Evolutionary conservation across 1,139 yeast genomes (phyloP), one percentile per base, ranked within the genome.

Genomic region (Saccharomyces pastorianus): DNA sequence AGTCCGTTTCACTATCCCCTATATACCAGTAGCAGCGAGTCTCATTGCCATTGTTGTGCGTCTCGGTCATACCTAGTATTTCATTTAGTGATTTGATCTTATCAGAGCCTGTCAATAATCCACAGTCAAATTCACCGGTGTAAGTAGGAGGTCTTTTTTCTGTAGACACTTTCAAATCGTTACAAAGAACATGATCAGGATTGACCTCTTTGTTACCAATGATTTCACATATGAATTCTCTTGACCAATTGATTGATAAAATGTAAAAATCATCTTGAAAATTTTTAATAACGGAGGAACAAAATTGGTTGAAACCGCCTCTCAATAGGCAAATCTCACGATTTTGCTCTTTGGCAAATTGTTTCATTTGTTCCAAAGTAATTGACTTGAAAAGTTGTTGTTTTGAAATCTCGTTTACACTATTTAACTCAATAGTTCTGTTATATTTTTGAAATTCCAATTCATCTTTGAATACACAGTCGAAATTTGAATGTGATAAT

Each of bases 1-100:
- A 47, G 52, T 68, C 71, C 2, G 69, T 64, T 48, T 65, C 68
- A 53, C 71, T 68, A 53, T 68, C 71, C 14, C 71, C 71, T 27
- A 67, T 54, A 54, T 64, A 68, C 69, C 70, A 67, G 17, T 55
- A 17, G 4, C 44, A 20, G 46, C 49, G 23, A 14, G 26, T 27
- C 25, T 2, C 47, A 17, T 2, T 14, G 2, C 20, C 48, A 3
- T 29, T 14, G 5, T 20, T 11, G 34, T 34, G 2, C 20, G 46
- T 20, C 23, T 41, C 41, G 26, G 4, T 23, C 23, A 8, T 51
- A 1, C 26, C 28, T 17, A 49, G 2, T 2, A 63, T 53, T n/a
- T 55, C 46, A 11, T 53, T 56, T 20, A 64, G 42, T 4, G 48
- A 47, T 5, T 31, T 46, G 14, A 63, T 53, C 57, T 68, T 68